Conservation (phyloP, 768 basidiomycete species). For the Macrolepiota fuliginosa region DNA sequence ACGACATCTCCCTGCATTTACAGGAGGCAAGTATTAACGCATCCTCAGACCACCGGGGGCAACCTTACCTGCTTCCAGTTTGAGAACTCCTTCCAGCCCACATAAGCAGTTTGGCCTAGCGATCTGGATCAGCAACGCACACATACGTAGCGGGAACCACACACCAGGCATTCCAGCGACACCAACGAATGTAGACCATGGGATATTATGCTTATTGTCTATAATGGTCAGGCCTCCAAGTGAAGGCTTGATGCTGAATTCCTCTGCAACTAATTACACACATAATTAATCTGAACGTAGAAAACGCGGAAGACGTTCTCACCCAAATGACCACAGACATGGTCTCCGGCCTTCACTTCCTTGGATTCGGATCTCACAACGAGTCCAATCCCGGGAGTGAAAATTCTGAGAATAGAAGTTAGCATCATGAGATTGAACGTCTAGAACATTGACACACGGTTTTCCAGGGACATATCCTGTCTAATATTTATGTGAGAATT, state of each 20-base stretch:
- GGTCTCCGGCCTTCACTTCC: constrained; percentile 33
- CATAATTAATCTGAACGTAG: neutral
- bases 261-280: constrained; percentile 30
- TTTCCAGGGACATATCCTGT: constrained; percentile 22
- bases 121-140: neutral
- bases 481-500: constrained; percentile 4
- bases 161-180: constrained; percentile 54
- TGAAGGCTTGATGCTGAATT: constrained; percentile 34
- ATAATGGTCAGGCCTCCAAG: constrained; percentile 24
- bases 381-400: constrained; percentile 37
- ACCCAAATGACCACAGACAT: constrained; percentile 36
- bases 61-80: constrained; percentile 32
- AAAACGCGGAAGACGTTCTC: neutral
- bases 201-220: constrained; percentile 41
- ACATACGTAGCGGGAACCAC: constrained; percentile 12
- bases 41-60: no score
- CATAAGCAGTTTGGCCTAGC: constrained; percentile 36
- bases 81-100: constrained; percentile 39
- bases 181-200: constrained; percentile 49
- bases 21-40: no score
- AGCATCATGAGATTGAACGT: neutral
- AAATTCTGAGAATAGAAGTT: constrained; percentile 18
- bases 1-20: constrained; percentile 34
- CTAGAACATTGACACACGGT: constrained; percentile 27
- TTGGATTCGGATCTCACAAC: constrained; percentile 41